These are phyloP conservation scores for Penicillium manginii DNA, from an alignment of 495 filamentous ascomycete genomes.

Conservation along the genomic window DNA sequence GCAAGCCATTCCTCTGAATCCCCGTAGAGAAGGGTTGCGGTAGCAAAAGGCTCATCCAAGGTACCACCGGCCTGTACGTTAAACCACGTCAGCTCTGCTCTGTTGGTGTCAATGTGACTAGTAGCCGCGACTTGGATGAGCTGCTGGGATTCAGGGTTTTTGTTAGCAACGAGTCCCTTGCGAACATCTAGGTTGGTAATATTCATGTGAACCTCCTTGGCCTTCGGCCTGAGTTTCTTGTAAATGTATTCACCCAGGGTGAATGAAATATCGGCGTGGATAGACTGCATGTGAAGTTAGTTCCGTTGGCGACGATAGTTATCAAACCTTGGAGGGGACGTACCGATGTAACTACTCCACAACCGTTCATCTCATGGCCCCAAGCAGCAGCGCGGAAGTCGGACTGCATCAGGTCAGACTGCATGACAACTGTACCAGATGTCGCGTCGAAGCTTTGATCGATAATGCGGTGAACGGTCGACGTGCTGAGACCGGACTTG, in stretches of 20 bases:
- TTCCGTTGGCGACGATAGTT: too few species aligned
- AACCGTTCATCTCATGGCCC: conserved; percentile 46
- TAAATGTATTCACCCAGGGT: conserved; percentile 34
- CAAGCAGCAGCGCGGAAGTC: conserved; percentile 32
- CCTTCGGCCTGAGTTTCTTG: conserved; percentile 16
- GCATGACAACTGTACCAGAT: conserved; percentile 23
- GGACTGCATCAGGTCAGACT: conserved; percentile 39
- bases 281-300: conserved; percentile 24
- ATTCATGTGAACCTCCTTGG: conserved; percentile 26
- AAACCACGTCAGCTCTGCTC: not conserved
- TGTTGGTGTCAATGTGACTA: conserved; percentile 8
- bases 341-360: conserved; percentile 43
- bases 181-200: conserved; percentile 39
- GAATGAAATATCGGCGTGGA: conserved; percentile 36
- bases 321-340: too few species aligned
- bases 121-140: conserved; percentile 22
- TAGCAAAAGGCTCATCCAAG: conserved; percentile 28
- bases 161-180: conserved; percentile 31
- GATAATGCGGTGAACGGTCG: conserved; percentile 30
- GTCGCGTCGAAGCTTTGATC: conserved; percentile 22
- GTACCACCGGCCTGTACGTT: too few species aligned
- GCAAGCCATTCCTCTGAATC: conserved; percentile 22
- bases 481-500: too few species aligned
- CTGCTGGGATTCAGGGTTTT: conserved; percentile 17
- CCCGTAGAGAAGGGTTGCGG: conserved; percentile 22